Percentiles rank a stretch among this genome's conserved stretches.
Conservation (phyloP, 805 yeast genomes). For the Schizosaccharomyces cryophilus region DNA sequence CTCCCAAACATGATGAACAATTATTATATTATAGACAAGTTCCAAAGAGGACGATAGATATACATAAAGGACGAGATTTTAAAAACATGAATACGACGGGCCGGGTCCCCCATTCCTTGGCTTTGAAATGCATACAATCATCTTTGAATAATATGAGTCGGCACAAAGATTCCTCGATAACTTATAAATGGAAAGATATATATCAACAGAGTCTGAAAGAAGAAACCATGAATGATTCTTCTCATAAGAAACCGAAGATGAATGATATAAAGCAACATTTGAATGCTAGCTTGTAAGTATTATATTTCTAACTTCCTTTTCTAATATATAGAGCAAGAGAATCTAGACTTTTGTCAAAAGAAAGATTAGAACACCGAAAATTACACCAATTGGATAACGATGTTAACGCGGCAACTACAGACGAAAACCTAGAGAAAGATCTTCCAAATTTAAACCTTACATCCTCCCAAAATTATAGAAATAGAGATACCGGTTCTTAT, state of each 20-base stretch:
- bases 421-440: not conserved
- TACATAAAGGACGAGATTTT: not conserved
- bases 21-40: not conserved
- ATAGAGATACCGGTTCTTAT: not conserved
- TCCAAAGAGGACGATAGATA: not conserved
- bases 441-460: not conserved
- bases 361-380: too few species aligned
- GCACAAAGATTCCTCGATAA: not conserved
- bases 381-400: too few species aligned
- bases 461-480: not conserved
- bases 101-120: not conserved
- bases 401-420: too few species aligned
- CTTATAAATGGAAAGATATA: not conserved
- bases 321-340: too few species aligned
- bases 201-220: too few species aligned
- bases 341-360: too few species aligned
- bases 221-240: too few species aligned
- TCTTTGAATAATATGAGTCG: not conserved
- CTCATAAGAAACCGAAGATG: too few species aligned
- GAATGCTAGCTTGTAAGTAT: too few species aligned
- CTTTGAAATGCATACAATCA: not conserved
- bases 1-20: not conserved
- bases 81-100: not conserved
- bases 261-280: too few species aligned
- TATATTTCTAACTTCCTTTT: too few species aligned